phyloP scores from a whole-genome alignment of 1,139 yeast species.

The Kodamaea sp. region DNA sequence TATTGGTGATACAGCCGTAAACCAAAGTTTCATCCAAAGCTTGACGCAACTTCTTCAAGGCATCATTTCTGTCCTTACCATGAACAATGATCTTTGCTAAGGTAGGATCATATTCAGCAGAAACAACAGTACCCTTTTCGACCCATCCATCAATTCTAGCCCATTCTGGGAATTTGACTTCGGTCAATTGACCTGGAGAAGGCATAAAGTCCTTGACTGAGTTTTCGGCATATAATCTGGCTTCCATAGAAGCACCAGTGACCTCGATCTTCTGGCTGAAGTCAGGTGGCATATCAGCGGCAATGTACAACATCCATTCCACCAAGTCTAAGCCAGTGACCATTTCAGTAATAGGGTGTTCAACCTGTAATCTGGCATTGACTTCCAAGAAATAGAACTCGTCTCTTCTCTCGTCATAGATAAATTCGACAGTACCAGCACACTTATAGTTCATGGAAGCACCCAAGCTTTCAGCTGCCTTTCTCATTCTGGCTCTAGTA shows the following conservation, averaged over 20 bases:
- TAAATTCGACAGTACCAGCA: slow-evolving; percentile 97
- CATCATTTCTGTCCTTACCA: slow-evolving; percentile 85
- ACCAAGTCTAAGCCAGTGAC: slow-evolving; percentile 93
- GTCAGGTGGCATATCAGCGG: slow-evolving; percentile 86
- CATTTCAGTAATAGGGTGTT: slow-evolving; percentile 95
- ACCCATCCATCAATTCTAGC: slow-evolving; percentile 97
- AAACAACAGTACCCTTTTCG: slow-evolving; percentile 80
- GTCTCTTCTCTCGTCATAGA: slow-evolving; percentile 81
- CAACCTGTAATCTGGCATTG: slow-evolving; percentile 95
- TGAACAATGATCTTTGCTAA: slow-evolving; percentile 94
- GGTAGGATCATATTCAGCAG: slow-evolving; percentile 96
- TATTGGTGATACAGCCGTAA: slow-evolving; percentile 84
- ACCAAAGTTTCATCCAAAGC: slow-evolving; percentile 87
- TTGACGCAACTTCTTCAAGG: slow-evolving; percentile 68
- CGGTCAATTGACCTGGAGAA: slow-evolving; percentile 91
- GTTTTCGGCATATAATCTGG: slow-evolving; percentile 93
- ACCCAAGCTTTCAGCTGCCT: slow-evolving; percentile 82
- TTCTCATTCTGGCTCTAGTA: slow-evolving; percentile 73
- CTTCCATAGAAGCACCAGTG: slow-evolving; percentile 93
- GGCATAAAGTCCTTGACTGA: slow-evolving; percentile 95
- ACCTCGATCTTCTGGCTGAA: slow-evolving; percentile 59
- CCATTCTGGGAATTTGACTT: slow-evolving; percentile 81
- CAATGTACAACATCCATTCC: slow-evolving; percentile 93
- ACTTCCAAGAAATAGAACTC: slow-evolving; percentile 95
- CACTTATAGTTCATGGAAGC: slow-evolving; percentile 83